These are phyloP conservation scores for Pinus tabuliformis DNA, from an alignment of 75 land plant genomes.

Conservation along the genomic window DNA sequence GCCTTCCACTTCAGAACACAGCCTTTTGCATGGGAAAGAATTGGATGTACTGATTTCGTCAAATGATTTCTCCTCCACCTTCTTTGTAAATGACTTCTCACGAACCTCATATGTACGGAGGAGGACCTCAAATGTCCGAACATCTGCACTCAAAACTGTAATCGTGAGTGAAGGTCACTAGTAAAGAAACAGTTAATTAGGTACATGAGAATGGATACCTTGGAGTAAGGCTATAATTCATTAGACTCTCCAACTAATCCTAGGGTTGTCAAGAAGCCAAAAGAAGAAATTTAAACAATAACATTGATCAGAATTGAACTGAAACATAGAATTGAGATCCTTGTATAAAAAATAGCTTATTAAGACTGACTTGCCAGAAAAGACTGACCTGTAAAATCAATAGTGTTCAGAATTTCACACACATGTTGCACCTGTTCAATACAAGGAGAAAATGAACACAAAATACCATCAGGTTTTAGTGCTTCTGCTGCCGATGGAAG, in stretches of 20 bases:
- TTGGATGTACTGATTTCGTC: constrained; percentile 9
- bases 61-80: constrained; percentile 3
- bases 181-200: not conserved
- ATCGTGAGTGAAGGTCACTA: not conserved
- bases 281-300: not conserved
- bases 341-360: not conserved
- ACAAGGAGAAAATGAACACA: constrained; percentile 97
- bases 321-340: not conserved
- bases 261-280: not conserved
- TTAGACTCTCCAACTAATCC: not conserved
- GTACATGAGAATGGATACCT: not conserved
- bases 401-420: constrained; percentile 38
- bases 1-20: constrained; percentile 22
- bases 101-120: constrained; percentile 78
- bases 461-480: constrained; percentile 63
- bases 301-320: not conserved
- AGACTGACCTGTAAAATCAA: constrained; percentile 31
- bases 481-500: constrained; percentile 67
- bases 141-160: constrained; percentile 37
- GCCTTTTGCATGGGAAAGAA: constrained; percentile 50
- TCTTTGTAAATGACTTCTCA: constrained; percentile 34
- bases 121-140: constrained; percentile 92
- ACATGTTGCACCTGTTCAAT: constrained; percentile 93
- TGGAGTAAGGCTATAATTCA: not conserved
- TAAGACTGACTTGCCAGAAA: constrained; percentile 1